Percentiles rank a stretch among this genome's conserved stretches.
phyloP scores from a whole-genome alignment of 495 filamentous ascomycete genomes.

The Penicillium arizonense region DNA sequence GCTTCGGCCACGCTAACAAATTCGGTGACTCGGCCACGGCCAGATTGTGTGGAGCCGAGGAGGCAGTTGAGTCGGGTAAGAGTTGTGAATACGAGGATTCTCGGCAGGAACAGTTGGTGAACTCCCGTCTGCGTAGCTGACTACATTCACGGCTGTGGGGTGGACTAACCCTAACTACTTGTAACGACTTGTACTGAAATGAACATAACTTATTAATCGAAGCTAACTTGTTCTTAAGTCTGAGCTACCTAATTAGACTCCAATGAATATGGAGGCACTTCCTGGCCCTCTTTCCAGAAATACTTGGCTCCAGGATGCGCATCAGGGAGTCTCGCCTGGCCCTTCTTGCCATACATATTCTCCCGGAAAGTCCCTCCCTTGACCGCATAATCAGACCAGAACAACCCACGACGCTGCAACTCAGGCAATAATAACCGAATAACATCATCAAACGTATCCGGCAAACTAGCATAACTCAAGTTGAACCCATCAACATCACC shows the following conservation, averaged over 20 bases:
- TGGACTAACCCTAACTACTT: too few species aligned
- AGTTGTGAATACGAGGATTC: too few species aligned
- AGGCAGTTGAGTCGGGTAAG: too few species aligned
- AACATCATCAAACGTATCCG: slow-evolving; percentile 63
- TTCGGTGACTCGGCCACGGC: too few species aligned
- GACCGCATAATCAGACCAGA: slow-evolving; percentile 46
- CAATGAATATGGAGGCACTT: slow-evolving; percentile 26
- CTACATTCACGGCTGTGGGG: too few species aligned
- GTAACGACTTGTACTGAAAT: too few species aligned
- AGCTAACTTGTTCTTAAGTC: too few species aligned
- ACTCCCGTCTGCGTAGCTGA: too few species aligned
- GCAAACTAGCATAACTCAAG: slow-evolving; percentile 56
- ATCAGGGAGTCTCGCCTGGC: slow-evolving; percentile 37
- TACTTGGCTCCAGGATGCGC: slow-evolving; percentile 46
- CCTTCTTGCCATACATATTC: slow-evolving; percentile 36
- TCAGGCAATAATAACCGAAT: slow-evolving; percentile 48
- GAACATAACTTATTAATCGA: too few species aligned
- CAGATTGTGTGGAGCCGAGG: too few species aligned
- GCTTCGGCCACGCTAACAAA: too few species aligned
- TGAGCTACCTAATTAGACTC: slow-evolving; percentile 6
- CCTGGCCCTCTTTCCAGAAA: slow-evolving; percentile 41
- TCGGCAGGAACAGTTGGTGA: too few species aligned
- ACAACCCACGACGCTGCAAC: slow-evolving; percentile 44
- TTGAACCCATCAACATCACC: slow-evolving; percentile 66
- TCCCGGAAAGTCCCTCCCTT: slow-evolving; percentile 47